Evolutionary conservation across 1,139 yeast genomes (phyloP).

Genomic region (Kodamaea arcana): DNA sequence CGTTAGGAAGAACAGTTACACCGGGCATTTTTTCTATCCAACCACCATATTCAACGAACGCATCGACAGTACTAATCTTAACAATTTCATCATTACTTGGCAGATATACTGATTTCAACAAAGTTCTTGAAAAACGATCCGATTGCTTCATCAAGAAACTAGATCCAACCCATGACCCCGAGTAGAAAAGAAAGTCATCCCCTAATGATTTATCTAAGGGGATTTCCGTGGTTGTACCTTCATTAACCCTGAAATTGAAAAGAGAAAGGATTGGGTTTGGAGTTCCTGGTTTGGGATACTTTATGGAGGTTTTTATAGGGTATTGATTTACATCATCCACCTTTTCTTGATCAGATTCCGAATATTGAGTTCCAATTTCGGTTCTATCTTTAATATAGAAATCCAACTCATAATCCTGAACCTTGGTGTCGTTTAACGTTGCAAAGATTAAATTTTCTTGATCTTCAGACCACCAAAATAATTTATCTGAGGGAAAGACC

Average conservation of each 20-base stretch:
- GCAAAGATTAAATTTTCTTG: slow-evolving; percentile 63
- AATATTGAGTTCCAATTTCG: slow-evolving; percentile 27
- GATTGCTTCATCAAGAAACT: slow-evolving; percentile 60
- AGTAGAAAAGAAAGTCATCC: slow-evolving; percentile 59
- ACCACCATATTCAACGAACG: slow-evolving; percentile 47
- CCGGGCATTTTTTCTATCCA: slow-evolving; percentile 49
- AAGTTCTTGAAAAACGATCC: slow-evolving; percentile 63
- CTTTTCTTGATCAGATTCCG: slow-evolving; percentile 14
- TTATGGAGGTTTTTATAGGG: slow-evolving; percentile 49
- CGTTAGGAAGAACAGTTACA: slow-evolving; percentile 29
- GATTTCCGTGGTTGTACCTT: slow-evolving; percentile 18
- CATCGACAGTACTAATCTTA: slow-evolving; percentile 26
- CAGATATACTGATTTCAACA: slow-evolving; percentile 54
- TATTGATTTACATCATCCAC: slow-evolving; percentile 41
- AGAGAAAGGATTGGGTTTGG: slow-evolving; percentile 60
- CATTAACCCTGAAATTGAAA: slow-evolving; percentile 37
- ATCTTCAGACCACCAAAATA: slow-evolving; percentile 88
- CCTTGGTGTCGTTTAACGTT: slow-evolving; percentile 67
- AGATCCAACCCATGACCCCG: slow-evolving; percentile 65
- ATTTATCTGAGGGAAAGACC: slow-evolving; percentile 57
- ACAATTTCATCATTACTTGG: slow-evolving; percentile 23
- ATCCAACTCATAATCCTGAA: slow-evolving; percentile 61
- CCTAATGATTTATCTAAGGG: slow-evolving; percentile 21
- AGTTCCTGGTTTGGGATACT: slow-evolving; percentile 90
- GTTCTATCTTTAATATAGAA: slow-evolving; percentile 46